Base-by-base conservation (phyloP, 805 yeast species). In the Candida vartiovaarae region DNA sequence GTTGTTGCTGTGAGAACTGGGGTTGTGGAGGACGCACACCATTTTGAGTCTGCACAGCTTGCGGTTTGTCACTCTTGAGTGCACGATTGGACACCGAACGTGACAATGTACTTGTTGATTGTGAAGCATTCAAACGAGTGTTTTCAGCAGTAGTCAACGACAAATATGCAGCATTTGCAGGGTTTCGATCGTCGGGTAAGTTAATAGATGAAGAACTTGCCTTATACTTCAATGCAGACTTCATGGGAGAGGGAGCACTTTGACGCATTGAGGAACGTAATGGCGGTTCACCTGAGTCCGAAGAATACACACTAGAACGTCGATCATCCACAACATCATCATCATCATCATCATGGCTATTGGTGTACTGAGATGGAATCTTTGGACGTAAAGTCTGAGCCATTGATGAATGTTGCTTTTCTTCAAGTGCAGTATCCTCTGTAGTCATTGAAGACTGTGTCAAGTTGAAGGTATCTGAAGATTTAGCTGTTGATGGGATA, bases 111-210 rank as follows among this genome's bases (percentile, higher is more conserved):
- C 20, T 15, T 27, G 41, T 41, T 29, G 51, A 47, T 40, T 46
- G 43, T 11, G 78, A 59, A 47, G 91, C 83, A 62, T 84, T 84
- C 44, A 82, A 57, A 46, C 89, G 70, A 0, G 93, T 84, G 59
- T 84, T 84, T 56, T 84, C 89, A 1, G 90, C 90, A 0, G 93
- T 84, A 1, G 90, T 73, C 42, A 82, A 62, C 0, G 86, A 79
- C 36, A 82, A 56, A 53, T 82, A 82, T 0, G 85, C 88, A 46
- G 72, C 74, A 27, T 75, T 75, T 0, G 86, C 85, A 2, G 83
- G 63, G 47, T 40, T 60, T n/a, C 26, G 41, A 11, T 34, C 41
- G 33, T 34, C 34, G 5, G 39, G 44, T 44, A 35, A 28, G 47
- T 56, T 53, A 10, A 62, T 51, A 4, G 58, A 51, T 5, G 55